phyloP scores from a whole-genome alignment of 768 basidiomycete species.

The Rhodotorula toruloides region DNA sequence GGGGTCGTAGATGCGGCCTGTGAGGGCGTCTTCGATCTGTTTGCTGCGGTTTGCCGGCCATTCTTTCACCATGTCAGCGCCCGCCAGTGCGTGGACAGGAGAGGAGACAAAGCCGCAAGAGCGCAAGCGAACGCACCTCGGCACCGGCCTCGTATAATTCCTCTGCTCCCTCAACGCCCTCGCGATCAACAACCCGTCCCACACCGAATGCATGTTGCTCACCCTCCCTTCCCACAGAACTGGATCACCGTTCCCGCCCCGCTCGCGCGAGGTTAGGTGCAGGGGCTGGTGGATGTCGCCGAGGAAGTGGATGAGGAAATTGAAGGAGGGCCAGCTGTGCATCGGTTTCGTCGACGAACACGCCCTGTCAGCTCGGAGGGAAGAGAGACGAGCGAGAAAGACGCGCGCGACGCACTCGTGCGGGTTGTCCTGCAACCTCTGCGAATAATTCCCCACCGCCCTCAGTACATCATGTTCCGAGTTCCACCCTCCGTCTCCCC shows the following conservation, averaged over 20 bases:
- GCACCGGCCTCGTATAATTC: slow-evolving; percentile 74
- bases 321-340: slow-evolving; percentile 58
- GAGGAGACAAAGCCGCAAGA: not conserved
- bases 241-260: slow-evolving; percentile 71
- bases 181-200: slow-evolving; percentile 74
- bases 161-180: slow-evolving; percentile 70
- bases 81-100: not conserved
- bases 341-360: no score
- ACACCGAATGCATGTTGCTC: slow-evolving; percentile 34
- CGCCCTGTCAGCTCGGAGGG: no score
- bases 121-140: slow-evolving; percentile 49
- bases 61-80: not conserved
- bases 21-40: slow-evolving; percentile 30
- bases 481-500: slow-evolving; percentile 54
- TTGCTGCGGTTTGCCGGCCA: no score
- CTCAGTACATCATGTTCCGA: slow-evolving; percentile 63
- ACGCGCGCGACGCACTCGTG: slow-evolving; percentile 31
- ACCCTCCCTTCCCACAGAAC: slow-evolving; percentile 33
- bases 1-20: slow-evolving; percentile 42
- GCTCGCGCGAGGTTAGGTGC: slow-evolving; percentile 78
- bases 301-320: slow-evolving; percentile 87
- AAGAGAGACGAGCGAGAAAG: no score
- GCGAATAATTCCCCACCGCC: slow-evolving; percentile 64
- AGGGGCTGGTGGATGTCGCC: slow-evolving; percentile 89
- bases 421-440: slow-evolving; percentile 24